A percentile compares a stretch with the other conserved stretches of the same genome.
phyloP scores from a whole-genome alignment of 148 eudicot genomes.

The Mesembryanthemum crystallinum region DNA sequence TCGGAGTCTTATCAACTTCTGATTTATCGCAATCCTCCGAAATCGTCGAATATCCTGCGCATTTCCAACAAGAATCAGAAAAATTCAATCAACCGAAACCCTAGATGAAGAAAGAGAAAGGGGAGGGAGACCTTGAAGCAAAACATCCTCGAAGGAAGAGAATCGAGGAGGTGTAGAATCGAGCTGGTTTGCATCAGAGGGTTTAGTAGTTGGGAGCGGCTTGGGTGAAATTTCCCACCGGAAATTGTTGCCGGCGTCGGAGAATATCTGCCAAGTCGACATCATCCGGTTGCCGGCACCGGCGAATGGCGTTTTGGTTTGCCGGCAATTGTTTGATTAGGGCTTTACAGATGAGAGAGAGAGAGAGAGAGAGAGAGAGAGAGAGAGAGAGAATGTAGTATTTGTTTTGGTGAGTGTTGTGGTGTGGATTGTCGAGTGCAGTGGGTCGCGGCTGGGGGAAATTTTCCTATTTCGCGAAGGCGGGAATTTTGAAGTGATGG shows the following conservation, averaged over 20 bases:
- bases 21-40: constrained; percentile 28
- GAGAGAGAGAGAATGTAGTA: not conserved
- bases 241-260: constrained; percentile 52
- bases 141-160: constrained; percentile 71
- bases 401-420: not conserved
- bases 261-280: constrained; percentile 68
- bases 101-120: constrained; percentile 9
- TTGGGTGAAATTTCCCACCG: constrained; percentile 61
- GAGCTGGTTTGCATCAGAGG: constrained; percentile 9
- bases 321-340: constrained; percentile 13
- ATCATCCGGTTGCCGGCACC: constrained; percentile 21
- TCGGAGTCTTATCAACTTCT: constrained; percentile 22
- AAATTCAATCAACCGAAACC: not conserved
- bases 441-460: not conserved
- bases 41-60: constrained; percentile 48
- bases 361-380: constrained; percentile 4
- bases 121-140: constrained; percentile 47
- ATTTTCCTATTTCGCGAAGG: constrained; percentile 5
- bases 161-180: constrained; percentile 33
- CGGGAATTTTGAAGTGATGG: constrained; percentile 28
- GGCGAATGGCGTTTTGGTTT: not conserved
- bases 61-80: not conserved
- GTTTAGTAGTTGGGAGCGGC: constrained; percentile 4
- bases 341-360: too few species aligned
- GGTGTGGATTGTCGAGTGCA: not conserved